phyloP scores from a whole-genome alignment of 345 rosid genomes.

The Camelina neglecta region DNA sequence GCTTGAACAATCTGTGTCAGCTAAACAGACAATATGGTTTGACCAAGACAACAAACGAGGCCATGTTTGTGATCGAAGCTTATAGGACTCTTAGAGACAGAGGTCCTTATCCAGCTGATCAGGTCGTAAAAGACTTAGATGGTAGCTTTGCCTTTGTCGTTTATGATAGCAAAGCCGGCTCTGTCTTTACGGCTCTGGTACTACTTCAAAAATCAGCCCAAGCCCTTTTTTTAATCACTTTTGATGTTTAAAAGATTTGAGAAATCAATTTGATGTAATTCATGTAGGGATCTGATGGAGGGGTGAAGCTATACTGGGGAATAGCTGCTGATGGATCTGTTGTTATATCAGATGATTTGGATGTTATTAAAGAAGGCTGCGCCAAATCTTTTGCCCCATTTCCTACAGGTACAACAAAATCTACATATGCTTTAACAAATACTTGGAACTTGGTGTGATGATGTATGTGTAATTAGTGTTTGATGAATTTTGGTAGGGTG shows the following conservation, averaged over 20 bases:
- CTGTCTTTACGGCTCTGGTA: slow-evolving; percentile 91
- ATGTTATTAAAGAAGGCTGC: slow-evolving; percentile 81
- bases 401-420: slow-evolving; percentile 56
- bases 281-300: slow-evolving; percentile 86
- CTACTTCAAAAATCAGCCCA: slow-evolving; percentile 1
- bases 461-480: neutral
- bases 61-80: slow-evolving; percentile 84
- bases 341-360: slow-evolving; percentile 81
- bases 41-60: slow-evolving; percentile 73
- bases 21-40: slow-evolving; percentile 84
- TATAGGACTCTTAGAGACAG: slow-evolving; percentile 88
- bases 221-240: neutral
- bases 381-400: slow-evolving; percentile 98
- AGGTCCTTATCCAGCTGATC: slow-evolving; percentile 95
- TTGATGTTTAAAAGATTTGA: neutral
- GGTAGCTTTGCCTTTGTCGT: slow-evolving; percentile 94
- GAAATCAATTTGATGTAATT: neutral
- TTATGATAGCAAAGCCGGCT: slow-evolving; percentile 76
- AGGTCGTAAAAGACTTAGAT: slow-evolving; percentile 88
- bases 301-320: slow-evolving; percentile 85
- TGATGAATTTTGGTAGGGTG: slow-evolving; percentile 55
- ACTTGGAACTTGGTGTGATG: neutral
- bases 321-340: slow-evolving; percentile 92
- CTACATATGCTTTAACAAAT: neutral
- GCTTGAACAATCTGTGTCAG: slow-evolving; percentile 67